phyloP scores from a whole-genome alignment of 345 rosid genomes.

The Citrus maxima region DNA sequence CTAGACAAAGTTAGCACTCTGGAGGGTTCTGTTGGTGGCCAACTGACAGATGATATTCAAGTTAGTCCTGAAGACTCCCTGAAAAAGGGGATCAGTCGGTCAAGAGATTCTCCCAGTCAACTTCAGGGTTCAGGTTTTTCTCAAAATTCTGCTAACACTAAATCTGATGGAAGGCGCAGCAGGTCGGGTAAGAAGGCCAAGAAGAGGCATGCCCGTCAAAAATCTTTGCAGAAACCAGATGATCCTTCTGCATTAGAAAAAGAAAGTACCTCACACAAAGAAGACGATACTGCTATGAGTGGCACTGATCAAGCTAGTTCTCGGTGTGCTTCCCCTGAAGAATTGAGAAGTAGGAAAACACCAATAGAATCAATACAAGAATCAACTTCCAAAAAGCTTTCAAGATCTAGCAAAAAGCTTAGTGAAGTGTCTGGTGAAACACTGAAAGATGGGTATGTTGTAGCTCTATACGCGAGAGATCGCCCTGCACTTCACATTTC shows the following conservation, averaged over 20 bases:
- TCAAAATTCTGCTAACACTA: constrained; percentile 30
- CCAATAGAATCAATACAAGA: constrained; percentile 65
- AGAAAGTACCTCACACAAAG: constrained; percentile 71
- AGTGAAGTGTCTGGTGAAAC: constrained; percentile 52
- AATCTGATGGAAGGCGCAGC: constrained; percentile 65
- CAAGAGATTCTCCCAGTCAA: constrained; percentile 54
- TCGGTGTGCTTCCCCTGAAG: constrained; percentile 77
- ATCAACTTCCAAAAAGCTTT: constrained; percentile 43
- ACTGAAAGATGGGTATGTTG: constrained; percentile 85
- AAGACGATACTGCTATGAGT: constrained; percentile 82
- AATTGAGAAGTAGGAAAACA: constrained; percentile 75
- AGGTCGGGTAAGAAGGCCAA: constrained; percentile 95
- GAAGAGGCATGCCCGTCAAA: constrained; percentile 85
- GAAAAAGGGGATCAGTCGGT: constrained; percentile 36
- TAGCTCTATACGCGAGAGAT: constrained; percentile 86
- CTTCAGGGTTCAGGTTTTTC: constrained; percentile 50
- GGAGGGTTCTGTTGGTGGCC: constrained; percentile 48
- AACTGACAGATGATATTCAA: constrained; percentile 42
- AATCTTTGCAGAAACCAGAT: constrained; percentile 52
- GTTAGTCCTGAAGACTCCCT: constrained; percentile 50
- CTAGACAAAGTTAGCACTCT: constrained; percentile 41
- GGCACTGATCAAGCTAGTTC: constrained; percentile 91
- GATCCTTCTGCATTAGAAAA: constrained; percentile 58
- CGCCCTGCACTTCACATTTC: constrained; percentile 70
- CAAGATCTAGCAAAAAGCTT: constrained; percentile 51